A percentile compares a stretch with the other conserved stretches of the same genome.
phyloP scores from a whole-genome alignment of 2,329 filamentous ascomycete genomes.

The Apiospora pterosperma region DNA sequence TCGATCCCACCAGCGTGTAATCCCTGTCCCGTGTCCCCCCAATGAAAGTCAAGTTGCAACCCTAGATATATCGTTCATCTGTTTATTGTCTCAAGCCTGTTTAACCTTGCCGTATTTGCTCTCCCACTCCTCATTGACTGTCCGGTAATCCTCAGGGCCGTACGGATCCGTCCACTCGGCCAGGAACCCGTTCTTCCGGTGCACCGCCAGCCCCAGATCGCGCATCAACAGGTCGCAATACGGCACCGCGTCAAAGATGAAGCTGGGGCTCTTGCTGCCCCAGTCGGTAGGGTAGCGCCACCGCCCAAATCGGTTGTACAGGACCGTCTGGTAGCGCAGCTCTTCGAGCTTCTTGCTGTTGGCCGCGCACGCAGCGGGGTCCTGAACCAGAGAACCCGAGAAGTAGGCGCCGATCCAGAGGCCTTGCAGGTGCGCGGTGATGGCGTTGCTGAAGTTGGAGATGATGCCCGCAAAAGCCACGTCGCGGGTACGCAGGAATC shows the following conservation, averaged over 20 bases:
- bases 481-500: conserved; percentile 34
- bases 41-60: no score
- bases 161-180: conserved; percentile 55
- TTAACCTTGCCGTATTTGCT: not conserved
- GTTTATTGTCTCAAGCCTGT: not conserved
- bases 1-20: no score
- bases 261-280: conserved; percentile 61
- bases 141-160: conserved; percentile 54
- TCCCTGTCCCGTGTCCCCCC: no score
- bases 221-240: conserved; percentile 67
- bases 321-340: conserved; percentile 52
- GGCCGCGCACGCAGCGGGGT: conserved; percentile 7
- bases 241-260: conserved; percentile 73
- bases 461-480: conserved; percentile 47
- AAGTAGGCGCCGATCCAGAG: conserved; percentile 59
- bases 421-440: conserved; percentile 43
- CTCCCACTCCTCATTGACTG: conserved; percentile 47
- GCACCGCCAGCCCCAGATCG: conserved; percentile 59
- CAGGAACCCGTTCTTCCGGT: conserved; percentile 51
- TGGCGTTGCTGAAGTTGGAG: conserved; percentile 39
- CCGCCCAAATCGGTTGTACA: conserved; percentile 66
- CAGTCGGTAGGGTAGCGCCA: conserved; percentile 67
- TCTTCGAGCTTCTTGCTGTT: conserved; percentile 35
- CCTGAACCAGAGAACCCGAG: conserved; percentile 34
- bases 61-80: no score